Evolutionary conservation across 306 rosid genomes (phyloP).

Genomic region (Arachis hypogaea): DNA sequence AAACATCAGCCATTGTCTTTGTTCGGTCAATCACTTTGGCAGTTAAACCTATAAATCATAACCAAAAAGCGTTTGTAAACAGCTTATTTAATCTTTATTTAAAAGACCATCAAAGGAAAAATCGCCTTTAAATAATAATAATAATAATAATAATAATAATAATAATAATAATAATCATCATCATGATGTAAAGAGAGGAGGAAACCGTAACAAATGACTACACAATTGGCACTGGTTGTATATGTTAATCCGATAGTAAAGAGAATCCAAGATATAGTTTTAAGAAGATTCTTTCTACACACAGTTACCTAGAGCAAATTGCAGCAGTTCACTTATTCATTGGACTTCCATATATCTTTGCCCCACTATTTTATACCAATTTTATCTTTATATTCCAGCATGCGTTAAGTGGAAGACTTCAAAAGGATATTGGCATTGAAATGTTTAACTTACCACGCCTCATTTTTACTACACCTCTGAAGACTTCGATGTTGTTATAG

Average conservation of each 20-base stretch:
- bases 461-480: slow-evolving; percentile 97
- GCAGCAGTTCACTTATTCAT: slow-evolving; percentile 23
- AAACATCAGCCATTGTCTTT: slow-evolving; percentile 81
- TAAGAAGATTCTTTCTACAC: slow-evolving; percentile 18
- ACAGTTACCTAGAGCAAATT: background rate
- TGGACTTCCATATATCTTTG: slow-evolving; percentile 2
- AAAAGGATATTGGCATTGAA: slow-evolving; percentile 24
- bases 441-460: slow-evolving; percentile 79
- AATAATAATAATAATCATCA: too few species aligned
- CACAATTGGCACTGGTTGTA: background rate
- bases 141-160: too few species aligned
- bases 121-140: too few species aligned
- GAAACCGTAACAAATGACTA: slow-evolving; percentile 10
- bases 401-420: background rate
- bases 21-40: slow-evolving; percentile 92
- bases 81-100: slow-evolving; percentile 11
- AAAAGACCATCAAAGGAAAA: too few species aligned
- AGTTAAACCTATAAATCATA: slow-evolving; percentile 74
- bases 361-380: background rate
- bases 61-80: slow-evolving; percentile 33
- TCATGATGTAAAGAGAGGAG: too few species aligned
- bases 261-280: slow-evolving; percentile 4
- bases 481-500: slow-evolving; percentile 86
- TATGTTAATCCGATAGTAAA: background rate
- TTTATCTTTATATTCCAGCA: slow-evolving; percentile 13